phyloP scores from a whole-genome alignment of 176 grass and related monocot species.

The Oropetium thomaeum region DNA sequence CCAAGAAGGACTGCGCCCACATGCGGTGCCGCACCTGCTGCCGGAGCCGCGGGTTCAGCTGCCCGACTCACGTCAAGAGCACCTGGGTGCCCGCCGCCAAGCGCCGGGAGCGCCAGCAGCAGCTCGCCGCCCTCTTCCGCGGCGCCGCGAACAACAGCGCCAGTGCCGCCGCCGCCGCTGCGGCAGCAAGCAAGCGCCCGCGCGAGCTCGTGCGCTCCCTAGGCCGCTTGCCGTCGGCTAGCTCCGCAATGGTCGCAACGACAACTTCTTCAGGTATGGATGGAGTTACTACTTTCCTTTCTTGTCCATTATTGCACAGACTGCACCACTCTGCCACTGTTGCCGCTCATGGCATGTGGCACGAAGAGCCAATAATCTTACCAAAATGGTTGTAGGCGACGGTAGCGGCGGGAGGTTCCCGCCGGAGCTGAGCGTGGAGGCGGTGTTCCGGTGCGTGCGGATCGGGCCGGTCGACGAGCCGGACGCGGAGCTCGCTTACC shows the following conservation, averaged over 20 bases:
- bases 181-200: constrained; percentile 35
- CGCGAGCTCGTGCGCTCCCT: constrained; percentile 49
- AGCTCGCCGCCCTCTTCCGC: constrained; percentile 61
- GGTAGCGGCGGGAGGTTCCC: constrained; percentile 65
- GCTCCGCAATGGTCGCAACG: constrained; percentile 44
- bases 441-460: constrained; percentile 88
- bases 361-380: not conserved
- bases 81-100: constrained; percentile 91
- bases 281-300: not conserved
- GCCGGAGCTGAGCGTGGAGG: constrained; percentile 78
- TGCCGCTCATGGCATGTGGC: not conserved
- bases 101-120: constrained; percentile 88
- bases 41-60: constrained; percentile 83
- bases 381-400: constrained; percentile 32
- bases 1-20: constrained; percentile 92
- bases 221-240: constrained; percentile 39
- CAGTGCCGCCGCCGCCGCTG: constrained; percentile 1
- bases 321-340: not conserved
- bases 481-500: constrained; percentile 90
- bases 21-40: constrained; percentile 93
- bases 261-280: constrained; percentile 75
- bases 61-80: constrained; percentile 85
- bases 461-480: constrained; percentile 84
- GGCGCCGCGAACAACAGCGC: constrained; percentile 46
- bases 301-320: not conserved